Conservation (phyloP, 768 basidiomycete genomes). For the Mycena rebaudengoi region DNA sequence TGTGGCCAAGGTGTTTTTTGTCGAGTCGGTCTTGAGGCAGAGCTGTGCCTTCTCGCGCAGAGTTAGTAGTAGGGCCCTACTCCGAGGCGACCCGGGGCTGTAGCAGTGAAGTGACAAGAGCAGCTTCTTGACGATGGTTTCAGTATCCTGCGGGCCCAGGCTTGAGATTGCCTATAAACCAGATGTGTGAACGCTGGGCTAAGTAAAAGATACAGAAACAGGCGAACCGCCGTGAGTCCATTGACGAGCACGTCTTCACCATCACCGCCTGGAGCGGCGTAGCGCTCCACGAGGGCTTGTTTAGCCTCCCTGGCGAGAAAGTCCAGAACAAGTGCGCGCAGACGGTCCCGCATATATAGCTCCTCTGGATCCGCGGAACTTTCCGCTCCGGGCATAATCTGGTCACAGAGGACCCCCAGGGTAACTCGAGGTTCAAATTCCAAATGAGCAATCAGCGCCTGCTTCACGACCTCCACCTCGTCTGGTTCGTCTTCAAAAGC, state of each 20-base stretch:
- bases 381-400: slow-evolving; percentile 62
- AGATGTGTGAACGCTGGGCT: slow-evolving; percentile 11
- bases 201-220: background rate
- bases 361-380: slow-evolving; percentile 63
- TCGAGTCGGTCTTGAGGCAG: slow-evolving; percentile 31
- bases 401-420: slow-evolving; percentile 74
- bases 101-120: slow-evolving; percentile 60
- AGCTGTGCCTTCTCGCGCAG: slow-evolving; percentile 15
- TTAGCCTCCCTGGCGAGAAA: slow-evolving; percentile 66
- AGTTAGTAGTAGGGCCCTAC: slow-evolving; percentile 47
- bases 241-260: slow-evolving; percentile 58
- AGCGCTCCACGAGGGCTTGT: slow-evolving; percentile 51
- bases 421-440: slow-evolving; percentile 69
- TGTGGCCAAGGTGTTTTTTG: slow-evolving; percentile 35
- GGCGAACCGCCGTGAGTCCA: slow-evolving; percentile 58
- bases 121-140: slow-evolving; percentile 60
- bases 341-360: slow-evolving; percentile 59
- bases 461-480: slow-evolving; percentile 69
- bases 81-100: slow-evolving; percentile 41
- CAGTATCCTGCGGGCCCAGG: slow-evolving; percentile 48
- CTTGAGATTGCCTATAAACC: slow-evolving; percentile 57
- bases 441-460: slow-evolving; percentile 67
- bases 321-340: slow-evolving; percentile 65
- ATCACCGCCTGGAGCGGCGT: slow-evolving; percentile 52
- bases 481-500: slow-evolving; percentile 63